Evolutionary conservation across 306 rosid genomes (phyloP).

Genomic region (Comarum palustre): DNA sequence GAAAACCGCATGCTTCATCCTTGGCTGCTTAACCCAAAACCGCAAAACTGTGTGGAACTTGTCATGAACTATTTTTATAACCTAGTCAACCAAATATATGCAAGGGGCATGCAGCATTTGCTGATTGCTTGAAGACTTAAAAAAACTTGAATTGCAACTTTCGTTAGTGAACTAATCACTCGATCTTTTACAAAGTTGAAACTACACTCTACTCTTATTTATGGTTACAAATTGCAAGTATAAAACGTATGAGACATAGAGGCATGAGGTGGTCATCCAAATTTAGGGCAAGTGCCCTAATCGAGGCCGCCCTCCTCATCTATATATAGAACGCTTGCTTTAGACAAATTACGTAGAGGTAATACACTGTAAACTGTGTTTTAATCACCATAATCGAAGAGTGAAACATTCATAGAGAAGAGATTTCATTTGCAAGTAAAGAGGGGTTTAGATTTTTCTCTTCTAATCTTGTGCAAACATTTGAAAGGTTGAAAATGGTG

Average conservation of each 20-base stretch:
- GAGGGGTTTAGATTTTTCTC: not conserved
- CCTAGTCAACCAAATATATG: slow-evolving; percentile 13
- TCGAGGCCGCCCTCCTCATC: no score
- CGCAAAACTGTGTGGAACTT: not conserved
- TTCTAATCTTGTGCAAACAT: not conserved
- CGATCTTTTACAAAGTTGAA: not conserved
- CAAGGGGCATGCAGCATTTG: slow-evolving; percentile 30
- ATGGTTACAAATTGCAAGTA: no score
- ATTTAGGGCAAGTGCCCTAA: no score
- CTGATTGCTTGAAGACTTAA: not conserved
- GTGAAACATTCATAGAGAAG: not conserved
- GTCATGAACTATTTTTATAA: not conserved
- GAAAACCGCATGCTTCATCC: slow-evolving; percentile 37
- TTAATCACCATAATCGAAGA: no score
- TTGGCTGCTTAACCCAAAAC: not conserved
- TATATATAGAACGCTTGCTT: no score
- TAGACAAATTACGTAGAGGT: no score
- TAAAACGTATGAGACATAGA: no score
- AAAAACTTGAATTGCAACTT: not conserved
- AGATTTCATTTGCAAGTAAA: not conserved
- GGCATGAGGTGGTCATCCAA: no score
- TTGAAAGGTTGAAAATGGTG: not conserved
- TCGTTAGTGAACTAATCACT: not conserved
- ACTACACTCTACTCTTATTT: not conserved
- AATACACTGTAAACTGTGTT: no score